phyloP scores from a whole-genome alignment of 768 basidiomycete genomes.

The Auricularia sp. region DNA sequence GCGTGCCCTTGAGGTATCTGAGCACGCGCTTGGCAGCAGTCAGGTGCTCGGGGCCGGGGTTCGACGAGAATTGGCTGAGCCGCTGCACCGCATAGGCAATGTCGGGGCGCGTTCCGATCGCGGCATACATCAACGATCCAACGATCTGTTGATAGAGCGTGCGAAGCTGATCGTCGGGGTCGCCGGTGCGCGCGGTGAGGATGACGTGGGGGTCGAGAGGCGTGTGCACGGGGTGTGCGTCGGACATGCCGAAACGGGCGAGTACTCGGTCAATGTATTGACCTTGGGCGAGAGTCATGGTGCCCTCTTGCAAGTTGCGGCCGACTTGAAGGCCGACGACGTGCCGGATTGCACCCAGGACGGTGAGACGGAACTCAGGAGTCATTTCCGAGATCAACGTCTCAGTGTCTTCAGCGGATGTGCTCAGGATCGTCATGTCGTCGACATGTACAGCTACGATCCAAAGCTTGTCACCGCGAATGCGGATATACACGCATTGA shows the following conservation, averaged over 20 bases:
- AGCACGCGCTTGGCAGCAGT: conserved; percentile 5
- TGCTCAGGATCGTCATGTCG: background rate
- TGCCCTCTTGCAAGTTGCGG: background rate
- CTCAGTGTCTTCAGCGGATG: background rate
- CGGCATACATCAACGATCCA: conserved; percentile 15
- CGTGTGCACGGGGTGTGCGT: background rate
- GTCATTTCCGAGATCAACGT: background rate
- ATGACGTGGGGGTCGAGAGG: conserved; percentile 1
- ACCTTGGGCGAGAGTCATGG: background rate
- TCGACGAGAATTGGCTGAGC: conserved; percentile 5
- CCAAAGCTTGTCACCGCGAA: background rate
- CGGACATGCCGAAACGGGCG: background rate
- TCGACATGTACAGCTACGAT: too few species aligned
- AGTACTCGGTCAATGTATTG: conserved; percentile 2
- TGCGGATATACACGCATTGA: conserved; percentile 1
- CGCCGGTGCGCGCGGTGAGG: background rate
- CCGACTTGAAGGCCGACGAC: background rate
- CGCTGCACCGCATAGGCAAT: conserved; percentile 8
- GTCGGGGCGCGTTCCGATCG: conserved; percentile 8
- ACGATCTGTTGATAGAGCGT: conserved; percentile 2
- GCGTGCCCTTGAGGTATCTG: conserved; percentile 4
- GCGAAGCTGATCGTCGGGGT: background rate
- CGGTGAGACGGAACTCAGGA: background rate
- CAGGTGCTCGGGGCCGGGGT: conserved; percentile 1
- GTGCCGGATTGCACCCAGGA: background rate